phyloP scores from a whole-genome alignment of 768 basidiomycete species.

The Hygrocybe punicea region DNA sequence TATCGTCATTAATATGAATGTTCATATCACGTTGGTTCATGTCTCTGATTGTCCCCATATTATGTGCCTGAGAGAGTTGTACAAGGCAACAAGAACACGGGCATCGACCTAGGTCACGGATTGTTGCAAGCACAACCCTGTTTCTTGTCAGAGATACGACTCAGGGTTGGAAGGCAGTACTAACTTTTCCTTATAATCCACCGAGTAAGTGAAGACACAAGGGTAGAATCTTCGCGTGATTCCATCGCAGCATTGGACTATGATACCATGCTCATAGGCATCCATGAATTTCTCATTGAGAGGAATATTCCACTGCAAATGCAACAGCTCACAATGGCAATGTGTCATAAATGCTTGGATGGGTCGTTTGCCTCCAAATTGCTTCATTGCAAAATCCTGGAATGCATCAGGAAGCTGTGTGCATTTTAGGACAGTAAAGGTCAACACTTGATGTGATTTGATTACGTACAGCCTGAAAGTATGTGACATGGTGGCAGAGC shows the following conservation, averaged over 20 bases:
- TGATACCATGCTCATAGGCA: conserved; percentile 24
- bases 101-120: not conserved
- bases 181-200: conserved; percentile 38
- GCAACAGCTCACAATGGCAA: conserved; percentile 33
- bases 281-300: conserved; percentile 15
- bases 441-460: not conserved
- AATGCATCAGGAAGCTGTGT: conserved; percentile 4
- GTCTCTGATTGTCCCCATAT: conserved; percentile 21
- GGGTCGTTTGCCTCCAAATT: not conserved
- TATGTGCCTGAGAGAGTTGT: conserved; percentile 15
- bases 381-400: not conserved
- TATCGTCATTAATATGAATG: conserved; percentile 3
- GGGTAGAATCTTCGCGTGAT: conserved; percentile 26
- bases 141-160: not conserved
- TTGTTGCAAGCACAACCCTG: conserved; percentile 6
- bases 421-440: not conserved
- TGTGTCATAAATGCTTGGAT: conserved; percentile 20
- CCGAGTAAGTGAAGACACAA: conserved; percentile 29
- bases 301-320: conserved; percentile 29
- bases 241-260: conserved; percentile 22
- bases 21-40: not conserved
- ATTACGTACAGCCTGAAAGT: conserved; percentile 8
- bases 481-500: conserved; percentile 3
- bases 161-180: conserved; percentile 5
- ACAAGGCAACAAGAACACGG: conserved; percentile 27